Percentiles rank a stretch among this genome's conserved stretches.
Evolutionary conservation across 257 asterid genomes (phyloP).

Genomic region (Solanum piurae): DNA sequence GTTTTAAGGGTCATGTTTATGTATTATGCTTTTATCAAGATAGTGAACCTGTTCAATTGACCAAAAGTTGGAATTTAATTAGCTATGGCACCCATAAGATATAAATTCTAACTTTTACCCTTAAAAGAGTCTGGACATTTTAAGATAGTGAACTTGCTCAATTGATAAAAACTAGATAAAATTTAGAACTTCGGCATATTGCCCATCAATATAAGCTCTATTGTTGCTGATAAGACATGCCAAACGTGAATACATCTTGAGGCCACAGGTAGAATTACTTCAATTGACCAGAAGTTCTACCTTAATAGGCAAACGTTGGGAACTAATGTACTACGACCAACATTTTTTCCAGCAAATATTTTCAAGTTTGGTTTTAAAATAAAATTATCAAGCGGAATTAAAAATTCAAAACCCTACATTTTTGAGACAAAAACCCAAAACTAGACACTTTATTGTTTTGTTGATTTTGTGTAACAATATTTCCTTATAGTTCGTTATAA

Average conservation of each 20-base stretch:
- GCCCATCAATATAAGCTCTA: background rate
- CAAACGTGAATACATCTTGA: background rate
- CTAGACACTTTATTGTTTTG: background rate
- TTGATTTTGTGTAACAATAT: background rate
- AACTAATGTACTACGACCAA: background rate
- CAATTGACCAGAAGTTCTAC: background rate
- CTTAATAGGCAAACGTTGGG: background rate
- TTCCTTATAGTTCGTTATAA: background rate
- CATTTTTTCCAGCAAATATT: background rate
- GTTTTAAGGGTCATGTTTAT: too few species aligned
- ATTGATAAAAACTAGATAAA: background rate
- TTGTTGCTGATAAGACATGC: background rate
- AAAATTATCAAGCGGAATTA: background rate
- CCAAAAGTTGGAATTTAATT: background rate
- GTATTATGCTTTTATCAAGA: background rate
- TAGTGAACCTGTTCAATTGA: background rate
- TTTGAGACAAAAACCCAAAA: background rate
- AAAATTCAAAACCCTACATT: background rate
- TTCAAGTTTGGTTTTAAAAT: background rate
- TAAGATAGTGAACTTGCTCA: background rate
- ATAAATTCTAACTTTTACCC: background rate
- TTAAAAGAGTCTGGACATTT: background rate
- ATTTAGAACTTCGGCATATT: background rate
- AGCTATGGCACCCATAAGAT: background rate
- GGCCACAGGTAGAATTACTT: background rate